Base-by-base conservation (phyloP, 2,329 filamentous ascomycete species). In the Tolypocladium paradoxum region DNA sequence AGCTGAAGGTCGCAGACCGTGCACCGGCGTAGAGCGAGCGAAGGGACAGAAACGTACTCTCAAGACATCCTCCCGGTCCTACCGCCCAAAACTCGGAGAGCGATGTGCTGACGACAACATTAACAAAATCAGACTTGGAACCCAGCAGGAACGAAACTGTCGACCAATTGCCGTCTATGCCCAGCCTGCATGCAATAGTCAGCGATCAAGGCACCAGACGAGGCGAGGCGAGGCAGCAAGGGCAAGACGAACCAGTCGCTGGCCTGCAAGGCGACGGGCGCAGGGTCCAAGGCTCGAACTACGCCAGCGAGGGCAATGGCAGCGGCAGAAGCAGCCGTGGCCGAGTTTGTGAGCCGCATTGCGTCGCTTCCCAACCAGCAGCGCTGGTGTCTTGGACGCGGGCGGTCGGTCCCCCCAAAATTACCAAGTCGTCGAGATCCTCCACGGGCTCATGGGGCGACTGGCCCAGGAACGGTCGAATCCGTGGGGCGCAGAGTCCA, bases 1-100 rank as follows among this genome's bases (percentile, higher is more conserved):
- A 18, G 24, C 14, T n/a, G n/a, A n/a, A n/a, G n/a, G 3, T 18
- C 22, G 6, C 6, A 11, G 38, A 3, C 6, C 16, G 7, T 9
- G 14, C 24, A 9, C 14, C 40, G 11, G 24, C 14, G 7, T 6
- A 16, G 27, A 33, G 18, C 29, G 43, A 33, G 43, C 5, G 6
- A n/a, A 31, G n/a, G 51, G 16, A 48, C 48, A 22, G 35, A 36
- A 31, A 70, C 73, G 61, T 73, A 78, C 77, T 71, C 43, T 66
- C 61, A 57, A 65, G 57, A 58, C 82, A 86, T 53, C 81, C 83
- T 54, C 75, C 73, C 1, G 76, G 70, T 51, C 83, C 75, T 38
- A 90, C 72, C 3, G 82, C 77, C 85, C 85, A 89, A 45, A 85
- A 82, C 66, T 89, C 85, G 36, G 87, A 87, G 43, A 84, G 75